Evolutionary conservation across 1,139 yeast species (phyloP).

Genomic region (Geotrichum europaeum): DNA sequence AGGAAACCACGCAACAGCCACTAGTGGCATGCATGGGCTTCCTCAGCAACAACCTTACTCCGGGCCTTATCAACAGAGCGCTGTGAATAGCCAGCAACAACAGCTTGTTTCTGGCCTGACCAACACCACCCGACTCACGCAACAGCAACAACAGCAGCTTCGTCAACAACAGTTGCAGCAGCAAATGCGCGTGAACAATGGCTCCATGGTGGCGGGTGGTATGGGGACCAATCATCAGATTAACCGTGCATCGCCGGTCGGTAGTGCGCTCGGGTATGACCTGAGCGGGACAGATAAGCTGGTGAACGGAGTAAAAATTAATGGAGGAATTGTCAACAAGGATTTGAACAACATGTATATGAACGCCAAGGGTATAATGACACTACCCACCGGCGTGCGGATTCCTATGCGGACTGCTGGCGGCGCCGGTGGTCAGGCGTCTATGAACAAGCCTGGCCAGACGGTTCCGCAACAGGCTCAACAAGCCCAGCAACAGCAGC

Average conservation of each 20-base stretch:
- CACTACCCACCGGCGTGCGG: not conserved
- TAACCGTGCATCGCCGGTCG: not conserved
- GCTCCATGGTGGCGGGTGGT: not conserved
- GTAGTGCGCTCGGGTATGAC: not conserved
- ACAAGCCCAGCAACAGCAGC: not conserved
- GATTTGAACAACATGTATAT: not conserved
- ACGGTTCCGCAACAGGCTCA: not conserved
- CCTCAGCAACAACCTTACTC: not conserved
- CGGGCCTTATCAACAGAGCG: not conserved
- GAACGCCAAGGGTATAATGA: not conserved
- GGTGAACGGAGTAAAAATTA: not conserved
- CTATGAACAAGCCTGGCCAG: not conserved
- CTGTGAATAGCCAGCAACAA: not conserved
- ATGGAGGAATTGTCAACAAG: not conserved
- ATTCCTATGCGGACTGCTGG: not conserved
- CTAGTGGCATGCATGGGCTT: not conserved
- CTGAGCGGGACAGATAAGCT: not conserved
- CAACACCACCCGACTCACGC: not conserved
- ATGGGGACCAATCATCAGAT: not conserved
- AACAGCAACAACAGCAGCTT: not conserved
- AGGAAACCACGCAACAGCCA: not conserved
- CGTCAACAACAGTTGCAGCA: not conserved
- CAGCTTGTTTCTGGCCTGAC: not conserved
- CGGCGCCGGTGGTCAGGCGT: not conserved
- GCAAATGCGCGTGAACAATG: not conserved